Percentiles rank a stretch among this genome's conserved stretches.
Conservation (phyloP, 805 yeast species). For the Ogataea parapolymorpha region DNA sequence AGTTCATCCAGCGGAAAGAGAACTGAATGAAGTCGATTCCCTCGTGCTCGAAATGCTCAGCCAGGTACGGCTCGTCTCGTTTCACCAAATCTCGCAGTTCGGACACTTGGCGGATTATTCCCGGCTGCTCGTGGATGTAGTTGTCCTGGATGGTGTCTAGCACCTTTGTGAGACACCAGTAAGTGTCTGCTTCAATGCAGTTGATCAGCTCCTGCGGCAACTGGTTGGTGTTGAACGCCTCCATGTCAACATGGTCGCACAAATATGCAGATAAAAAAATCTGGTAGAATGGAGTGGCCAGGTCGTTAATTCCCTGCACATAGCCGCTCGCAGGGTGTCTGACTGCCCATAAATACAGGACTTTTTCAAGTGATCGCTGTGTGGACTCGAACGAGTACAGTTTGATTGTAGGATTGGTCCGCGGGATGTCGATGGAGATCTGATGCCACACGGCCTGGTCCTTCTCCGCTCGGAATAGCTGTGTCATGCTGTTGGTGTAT, state of each 20-base stretch:
- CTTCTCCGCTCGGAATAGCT: slow-evolving; percentile 53
- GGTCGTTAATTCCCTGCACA: slow-evolving; percentile 95
- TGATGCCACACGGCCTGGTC: slow-evolving; percentile 92
- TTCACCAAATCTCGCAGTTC: slow-evolving; percentile 74
- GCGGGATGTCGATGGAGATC: slow-evolving; percentile 88
- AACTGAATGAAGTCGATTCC: slow-evolving; percentile 94
- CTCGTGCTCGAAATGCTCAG: slow-evolving; percentile 71
- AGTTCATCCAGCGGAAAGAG: slow-evolving; percentile 98
- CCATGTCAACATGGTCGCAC: slow-evolving; percentile 44
- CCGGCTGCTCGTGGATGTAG: slow-evolving; percentile 97
- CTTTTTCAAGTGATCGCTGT: slow-evolving; percentile 74
- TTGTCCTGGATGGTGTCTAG: slow-evolving; percentile 95
- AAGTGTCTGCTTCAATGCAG: slow-evolving; percentile 89
- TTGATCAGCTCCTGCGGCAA: slow-evolving; percentile 59
- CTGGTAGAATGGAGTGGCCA: slow-evolving; percentile 90
- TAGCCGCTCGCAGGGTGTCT: slow-evolving; percentile 97
- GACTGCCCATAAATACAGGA: slow-evolving; percentile 90
- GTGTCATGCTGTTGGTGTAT: slow-evolving; percentile 69
- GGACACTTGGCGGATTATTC: slow-evolving; percentile 85
- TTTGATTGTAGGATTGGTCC: slow-evolving; percentile 84
- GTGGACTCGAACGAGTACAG: slow-evolving; percentile 67
- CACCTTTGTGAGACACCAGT: slow-evolving; percentile 91
- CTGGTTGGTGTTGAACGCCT: slow-evolving; percentile 56
- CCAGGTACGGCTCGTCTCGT: slow-evolving; percentile 73
- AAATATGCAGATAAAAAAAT: slow-evolving; percentile 73